Percentiles rank a stretch among this genome's conserved stretches.
These are phyloP conservation scores for Austroboletus novae-zelandiae DNA, from an alignment of 1,284 basidiomycete species.

Conservation along the genomic window DNA sequence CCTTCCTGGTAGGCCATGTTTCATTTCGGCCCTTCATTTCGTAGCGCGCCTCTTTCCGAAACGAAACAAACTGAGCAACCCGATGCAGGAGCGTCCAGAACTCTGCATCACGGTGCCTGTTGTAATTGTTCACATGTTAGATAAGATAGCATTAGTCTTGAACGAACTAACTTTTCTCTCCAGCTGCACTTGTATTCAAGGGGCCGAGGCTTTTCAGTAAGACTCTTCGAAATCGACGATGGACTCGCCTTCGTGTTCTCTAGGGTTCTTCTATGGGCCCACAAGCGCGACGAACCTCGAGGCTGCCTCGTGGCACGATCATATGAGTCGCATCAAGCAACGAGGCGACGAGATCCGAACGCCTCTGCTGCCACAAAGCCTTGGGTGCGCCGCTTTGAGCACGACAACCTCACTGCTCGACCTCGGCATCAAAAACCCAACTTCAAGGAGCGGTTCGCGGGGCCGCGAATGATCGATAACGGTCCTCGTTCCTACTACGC, in stretches of 20 bases:
- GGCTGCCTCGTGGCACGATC: conserved; percentile 12
- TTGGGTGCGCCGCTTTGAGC: neutral
- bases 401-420: neutral
- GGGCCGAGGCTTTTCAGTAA: too few species aligned
- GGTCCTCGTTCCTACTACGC: too few species aligned
- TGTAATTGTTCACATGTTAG: neutral
- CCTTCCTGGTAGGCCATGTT: neutral
- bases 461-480: too few species aligned
- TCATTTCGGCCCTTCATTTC: neutral
- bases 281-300: conserved; percentile 6
- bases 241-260: neutral
- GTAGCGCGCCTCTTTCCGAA: neutral
- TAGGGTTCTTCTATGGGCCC: neutral
- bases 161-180: too few species aligned
- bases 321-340: neutral
- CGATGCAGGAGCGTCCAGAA: neutral
- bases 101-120: neutral
- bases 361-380: neutral
- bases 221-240: neutral
- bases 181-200: too few species aligned
- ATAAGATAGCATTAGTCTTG: too few species aligned
- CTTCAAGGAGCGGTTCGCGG: too few species aligned
- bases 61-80: conserved; percentile 3
- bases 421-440: too few species aligned
- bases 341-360: neutral